phyloP scores from a whole-genome alignment of 1,284 basidiomycete species.

The Rhodotorula sp. region DNA sequence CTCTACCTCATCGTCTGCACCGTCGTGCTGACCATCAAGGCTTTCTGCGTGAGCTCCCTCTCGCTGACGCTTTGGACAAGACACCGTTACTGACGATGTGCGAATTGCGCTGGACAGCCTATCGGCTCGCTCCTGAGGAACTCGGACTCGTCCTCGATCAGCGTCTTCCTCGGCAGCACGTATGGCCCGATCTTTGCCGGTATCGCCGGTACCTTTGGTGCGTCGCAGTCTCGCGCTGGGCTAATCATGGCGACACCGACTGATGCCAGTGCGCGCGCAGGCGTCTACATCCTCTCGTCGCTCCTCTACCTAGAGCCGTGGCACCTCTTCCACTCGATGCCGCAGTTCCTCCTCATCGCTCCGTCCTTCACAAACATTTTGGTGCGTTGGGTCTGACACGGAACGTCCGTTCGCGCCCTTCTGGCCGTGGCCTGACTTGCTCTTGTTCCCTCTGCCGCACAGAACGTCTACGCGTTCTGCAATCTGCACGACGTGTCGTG shows the following conservation, averaged over 20 bases:
- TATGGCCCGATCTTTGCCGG: slow-evolving; percentile 70
- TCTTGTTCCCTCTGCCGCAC: neutral
- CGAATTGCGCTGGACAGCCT: slow-evolving; percentile 15
- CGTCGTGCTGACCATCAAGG: slow-evolving; percentile 73
- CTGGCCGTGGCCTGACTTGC: too few species aligned
- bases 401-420: slow-evolving; percentile 50
- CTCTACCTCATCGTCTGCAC: slow-evolving; percentile 81
- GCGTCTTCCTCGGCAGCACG: slow-evolving; percentile 35
- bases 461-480: slow-evolving; percentile 89
- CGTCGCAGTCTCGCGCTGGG: slow-evolving; percentile 69
- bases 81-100: neutral
- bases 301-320: slow-evolving; percentile 95
- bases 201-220: slow-evolving; percentile 74
- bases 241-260: slow-evolving; percentile 50
- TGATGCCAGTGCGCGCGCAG: slow-evolving; percentile 47
- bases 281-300: slow-evolving; percentile 80
- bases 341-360: slow-evolving; percentile 69
- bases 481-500: slow-evolving; percentile 85
- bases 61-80: too few species aligned
- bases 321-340: slow-evolving; percentile 97
- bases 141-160: slow-evolving; percentile 5
- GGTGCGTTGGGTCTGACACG: slow-evolving; percentile 60
- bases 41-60: slow-evolving; percentile 63
- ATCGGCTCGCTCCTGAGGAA: slow-evolving; percentile 20
- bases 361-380: slow-evolving; percentile 55